Evolutionary conservation across 306 rosid genomes (phyloP), one percentile per base, ranked within the genome.

Genomic region (Ormosia emarginata): DNA sequence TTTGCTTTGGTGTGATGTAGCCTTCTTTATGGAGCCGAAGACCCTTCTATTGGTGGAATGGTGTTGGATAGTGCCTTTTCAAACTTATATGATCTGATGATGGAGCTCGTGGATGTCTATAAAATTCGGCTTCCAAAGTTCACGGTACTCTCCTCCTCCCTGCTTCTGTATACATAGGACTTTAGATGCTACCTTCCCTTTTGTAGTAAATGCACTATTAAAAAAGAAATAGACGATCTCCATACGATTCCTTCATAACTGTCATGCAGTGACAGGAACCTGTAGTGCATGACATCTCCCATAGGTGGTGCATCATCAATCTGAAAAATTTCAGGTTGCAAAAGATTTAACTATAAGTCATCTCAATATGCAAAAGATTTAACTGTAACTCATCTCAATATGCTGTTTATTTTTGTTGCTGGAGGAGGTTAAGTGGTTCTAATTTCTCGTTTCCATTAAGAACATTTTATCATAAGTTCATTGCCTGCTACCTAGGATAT

Each of bases 1-100:
- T 79, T 67, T 81, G 43, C 36, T 67, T 69, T 78, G 56, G 78
- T 78, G 32, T 71, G 18, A 72, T 88, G 89, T 87, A 95, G 99
- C 91, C 92, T 95, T 82, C 96, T 95, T 71, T 93, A 93, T 90
- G 99, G 99, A 84, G 99, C 99, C 37, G 98, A 93, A 91, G 97
- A 95, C 87, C 90, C 96, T 83, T 93, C 97, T 79, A 79, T 95
- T 74, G 88, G 97, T 79, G 99, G 99, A 87, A 92, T 93, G 97
- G 99, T 93, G 86, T 86, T 95, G 89, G 99, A 95, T 81, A 95
- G 99, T 85, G 99, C 97, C 89, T 95, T 95, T 85, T 93, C 99
- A 79, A 95, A 92, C 82, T 84, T 95, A 50, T 95, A 95, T 83
- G 85, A 80, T 87, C 92, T 95, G 71, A 92, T 95, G 97, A 84